Conservation (phyloP, 768 basidiomycete species). For the Sarcomyxa edulis region DNA sequence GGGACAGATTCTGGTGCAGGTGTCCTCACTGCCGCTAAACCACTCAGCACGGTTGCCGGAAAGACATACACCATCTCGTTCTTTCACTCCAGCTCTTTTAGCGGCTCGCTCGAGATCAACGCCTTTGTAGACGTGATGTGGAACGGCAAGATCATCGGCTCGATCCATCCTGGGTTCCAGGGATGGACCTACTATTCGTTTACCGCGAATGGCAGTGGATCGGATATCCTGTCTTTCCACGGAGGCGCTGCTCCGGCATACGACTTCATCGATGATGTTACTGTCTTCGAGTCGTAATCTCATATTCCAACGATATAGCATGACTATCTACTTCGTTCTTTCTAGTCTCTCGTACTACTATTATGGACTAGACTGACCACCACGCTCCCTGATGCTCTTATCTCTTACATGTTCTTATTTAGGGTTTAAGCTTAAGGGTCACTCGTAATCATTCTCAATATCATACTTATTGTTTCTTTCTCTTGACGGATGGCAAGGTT, state of each 20-base stretch:
- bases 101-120: constrained; percentile 6
- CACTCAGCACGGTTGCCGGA: constrained; percentile 7
- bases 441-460: too few relatives aligned
- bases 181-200: constrained; percentile 9
- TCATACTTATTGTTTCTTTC: too few relatives aligned
- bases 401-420: too few relatives aligned
- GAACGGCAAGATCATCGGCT: constrained; percentile 11
- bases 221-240: constrained; percentile 9
- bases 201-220: constrained; percentile 7
- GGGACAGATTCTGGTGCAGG: constrained; percentile 9
- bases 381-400: too few relatives aligned
- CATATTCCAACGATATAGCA: too few relatives aligned
- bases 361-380: too few relatives aligned
- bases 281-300: constrained; percentile 9
- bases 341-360: too few relatives aligned
- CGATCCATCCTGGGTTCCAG: constrained; percentile 6
- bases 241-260: constrained; percentile 14
- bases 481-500: too few relatives aligned
- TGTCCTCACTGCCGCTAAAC: constrained; percentile 3
- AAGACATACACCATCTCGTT: constrained; percentile 11
- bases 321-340: too few relatives aligned
- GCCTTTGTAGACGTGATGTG: constrained; percentile 12
- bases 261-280: constrained; percentile 13
- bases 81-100: constrained; percentile 13
- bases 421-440: too few relatives aligned